phyloP scores from a whole-genome alignment of 176 grass and related monocot genomes.

The Oryza coarctata region DNA sequence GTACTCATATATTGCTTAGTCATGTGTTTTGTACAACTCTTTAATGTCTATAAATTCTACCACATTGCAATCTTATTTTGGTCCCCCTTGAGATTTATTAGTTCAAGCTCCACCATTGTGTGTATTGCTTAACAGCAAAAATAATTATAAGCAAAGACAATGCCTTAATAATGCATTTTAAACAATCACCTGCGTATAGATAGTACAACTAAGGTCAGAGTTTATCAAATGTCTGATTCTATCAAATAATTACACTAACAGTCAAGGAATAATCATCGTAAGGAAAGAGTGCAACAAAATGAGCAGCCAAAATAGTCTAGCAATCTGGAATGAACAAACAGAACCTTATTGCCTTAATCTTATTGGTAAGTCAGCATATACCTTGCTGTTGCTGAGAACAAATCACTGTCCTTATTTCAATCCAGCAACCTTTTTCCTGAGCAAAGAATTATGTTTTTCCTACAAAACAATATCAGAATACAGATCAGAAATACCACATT shows the following conservation, averaged over 20 bases:
- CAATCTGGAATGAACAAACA: slow-evolving; percentile 1
- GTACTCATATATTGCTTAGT: too few species aligned
- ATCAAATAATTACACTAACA: neutral
- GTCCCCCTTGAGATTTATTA: too few species aligned
- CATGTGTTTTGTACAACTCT: too few species aligned
- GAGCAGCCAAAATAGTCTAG: neutral
- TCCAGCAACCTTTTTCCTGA: neutral
- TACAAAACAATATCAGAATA: slow-evolving; percentile 16
- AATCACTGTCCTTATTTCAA: slow-evolving; percentile 33
- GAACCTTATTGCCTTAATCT: neutral
- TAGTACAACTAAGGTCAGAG: neutral
- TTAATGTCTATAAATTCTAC: too few species aligned
- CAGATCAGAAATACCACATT: neutral
- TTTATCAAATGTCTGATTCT: neutral
- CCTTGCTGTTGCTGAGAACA: neutral
- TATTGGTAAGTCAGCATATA: neutral
- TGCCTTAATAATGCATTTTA: neutral
- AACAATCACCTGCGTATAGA: neutral
- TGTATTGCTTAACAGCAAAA: too few species aligned
- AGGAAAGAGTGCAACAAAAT: neutral
- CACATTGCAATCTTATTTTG: too few species aligned
- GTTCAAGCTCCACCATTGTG: too few species aligned
- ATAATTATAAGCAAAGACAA: neutral
- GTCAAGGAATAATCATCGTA: neutral
- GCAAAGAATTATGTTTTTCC: slow-evolving; percentile 14